Evolutionary conservation across 2,329 filamentous ascomycete species (phyloP).

Genomic region (Dryadomyces quercus-mongolicae): DNA sequence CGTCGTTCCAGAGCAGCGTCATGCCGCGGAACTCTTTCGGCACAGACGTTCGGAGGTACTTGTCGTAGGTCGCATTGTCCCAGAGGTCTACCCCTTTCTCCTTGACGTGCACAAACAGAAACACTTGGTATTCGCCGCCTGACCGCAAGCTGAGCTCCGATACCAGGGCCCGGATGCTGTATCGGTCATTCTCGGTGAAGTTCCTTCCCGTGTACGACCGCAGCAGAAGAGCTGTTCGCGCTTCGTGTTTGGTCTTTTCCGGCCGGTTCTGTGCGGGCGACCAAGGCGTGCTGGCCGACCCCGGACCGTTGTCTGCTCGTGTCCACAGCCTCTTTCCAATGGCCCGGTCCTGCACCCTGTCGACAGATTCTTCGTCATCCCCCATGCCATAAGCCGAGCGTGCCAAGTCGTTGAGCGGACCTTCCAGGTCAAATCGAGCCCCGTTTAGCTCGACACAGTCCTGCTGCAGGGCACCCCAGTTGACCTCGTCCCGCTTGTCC

Average conservation of each 20-base stretch:
- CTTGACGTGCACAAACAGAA: conserved; percentile 69
- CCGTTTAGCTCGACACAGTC: conserved; percentile 54
- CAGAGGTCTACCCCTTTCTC: conserved; percentile 41
- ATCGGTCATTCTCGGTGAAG: conserved; percentile 69
- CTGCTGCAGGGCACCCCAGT: conserved; percentile 61
- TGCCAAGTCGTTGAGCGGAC: conserved; percentile 30
- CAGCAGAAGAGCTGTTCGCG: conserved; percentile 61
- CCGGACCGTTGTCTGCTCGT: background rate
- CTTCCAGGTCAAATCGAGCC: conserved; percentile 42
- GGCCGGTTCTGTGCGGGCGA: background rate
- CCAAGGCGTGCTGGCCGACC: background rate
- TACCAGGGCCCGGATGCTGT: conserved; percentile 67
- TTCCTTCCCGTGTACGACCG: conserved; percentile 63
- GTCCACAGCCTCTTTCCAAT: background rate
- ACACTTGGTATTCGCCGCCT: conserved; percentile 71
- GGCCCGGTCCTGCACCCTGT: background rate
- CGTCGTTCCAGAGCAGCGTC: conserved; percentile 62
- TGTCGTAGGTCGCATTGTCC: conserved; percentile 44
- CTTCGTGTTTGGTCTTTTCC: conserved; percentile 19
- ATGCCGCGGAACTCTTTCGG: conserved; percentile 46
- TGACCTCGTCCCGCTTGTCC: conserved; percentile 49
- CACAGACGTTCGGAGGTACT: conserved; percentile 35
- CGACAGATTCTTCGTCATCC: background rate
- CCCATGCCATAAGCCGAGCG: conserved; percentile 11
- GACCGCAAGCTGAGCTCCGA: conserved; percentile 64